Base-by-base conservation (phyloP, 208 protist genomes). In the Strigomonas oncopelti region DNA sequence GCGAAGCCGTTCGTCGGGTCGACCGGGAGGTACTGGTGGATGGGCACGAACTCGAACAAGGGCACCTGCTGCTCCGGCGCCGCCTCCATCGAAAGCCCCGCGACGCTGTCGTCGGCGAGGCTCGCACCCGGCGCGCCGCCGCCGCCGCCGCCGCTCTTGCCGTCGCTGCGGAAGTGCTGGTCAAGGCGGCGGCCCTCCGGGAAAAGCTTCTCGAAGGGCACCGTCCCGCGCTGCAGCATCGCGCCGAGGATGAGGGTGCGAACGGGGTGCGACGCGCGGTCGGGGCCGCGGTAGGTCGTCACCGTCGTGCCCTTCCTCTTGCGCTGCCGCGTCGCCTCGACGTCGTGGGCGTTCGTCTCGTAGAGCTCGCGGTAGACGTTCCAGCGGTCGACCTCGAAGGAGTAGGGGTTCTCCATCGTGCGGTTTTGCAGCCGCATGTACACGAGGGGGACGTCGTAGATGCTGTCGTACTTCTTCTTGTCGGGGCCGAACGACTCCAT, bases 361-460 rank as follows among this genome's bases (percentile, higher is more conserved):
- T 70, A 45, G 4, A 67, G 54, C 58, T 84, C 83, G 20, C 69
- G 57, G 66, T 82, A 67, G 24, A 87, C 65, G 24, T 85, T 65
- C 83, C 86, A 92, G 24, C 86, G 86, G 66, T 92, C 86, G 18
- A 92, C 83, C 72, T 92, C 86, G 45, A 76, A 77, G 7, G 83
- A 74, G 60, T 81, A 81, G 27, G 78, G 83, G 46, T 84, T 74
- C 64, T 81, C 73, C 65, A 81, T 59, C 22, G 86, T 84, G 58
- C 86, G 83, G 67, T 93, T 93, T 70, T 90, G 84, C 66, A 93
- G 65, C 42, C 87, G 78, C 27, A 87, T 60, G 62, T 93, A 93
- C 22, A 84, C 53, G 42, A 88, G 71, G 16, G 87, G 87, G 46
- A 92, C 71, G 61, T 92, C 86, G 36, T 82, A 82, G 60, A 89